phyloP scores from a whole-genome alignment of 2,329 filamentous ascomycete genomes.

The Gnomoniopsis smithogilvyi region DNA sequence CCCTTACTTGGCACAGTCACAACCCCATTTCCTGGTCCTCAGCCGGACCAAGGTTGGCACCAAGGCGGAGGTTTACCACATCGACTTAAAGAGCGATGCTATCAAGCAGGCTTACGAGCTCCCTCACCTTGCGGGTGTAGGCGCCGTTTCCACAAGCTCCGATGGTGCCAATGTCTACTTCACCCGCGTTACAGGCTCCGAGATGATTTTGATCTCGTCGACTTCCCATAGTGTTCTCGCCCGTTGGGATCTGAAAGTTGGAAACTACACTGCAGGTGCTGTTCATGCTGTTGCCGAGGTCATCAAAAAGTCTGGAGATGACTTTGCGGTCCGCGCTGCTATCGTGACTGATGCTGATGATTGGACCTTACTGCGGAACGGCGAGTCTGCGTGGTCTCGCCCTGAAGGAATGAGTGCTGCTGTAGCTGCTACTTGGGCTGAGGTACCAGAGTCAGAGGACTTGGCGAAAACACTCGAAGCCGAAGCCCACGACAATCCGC shows the following conservation, averaged over 20 bases:
- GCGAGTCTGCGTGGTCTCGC: constrained; percentile 74
- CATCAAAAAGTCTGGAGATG: constrained; percentile 63
- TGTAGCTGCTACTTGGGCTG: constrained; percentile 77
- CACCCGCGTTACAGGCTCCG: constrained; percentile 72
- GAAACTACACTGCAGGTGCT: constrained; percentile 40
- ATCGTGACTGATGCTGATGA: constrained; percentile 65
- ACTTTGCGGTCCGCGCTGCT: constrained; percentile 76
- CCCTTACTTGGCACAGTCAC: constrained; percentile 66
- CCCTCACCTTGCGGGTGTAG: constrained; percentile 65
- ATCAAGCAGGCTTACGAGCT: constrained; percentile 79
- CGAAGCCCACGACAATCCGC: constrained; percentile 78
- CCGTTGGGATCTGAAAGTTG: constrained; percentile 62
- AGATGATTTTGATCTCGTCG: constrained; percentile 73
- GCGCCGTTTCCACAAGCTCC: constrained; percentile 76
- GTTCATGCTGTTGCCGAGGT: constrained; percentile 79
- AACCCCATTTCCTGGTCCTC: constrained; percentile 82
- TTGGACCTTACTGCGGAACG: constrained; percentile 82
- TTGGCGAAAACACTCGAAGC: constrained; percentile 79
- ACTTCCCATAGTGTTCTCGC: constrained; percentile 72
- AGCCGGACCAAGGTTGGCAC: constrained; percentile 67
- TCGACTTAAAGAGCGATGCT: constrained; percentile 66
- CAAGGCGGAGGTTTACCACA: constrained; percentile 82
- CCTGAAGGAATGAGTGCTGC: constrained; percentile 78
- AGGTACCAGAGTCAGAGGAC: constrained; percentile 68
- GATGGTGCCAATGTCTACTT: constrained; percentile 84